phyloP scores from a whole-genome alignment of 169 alveolate genomes.

The Plasmodium sp. region DNA sequence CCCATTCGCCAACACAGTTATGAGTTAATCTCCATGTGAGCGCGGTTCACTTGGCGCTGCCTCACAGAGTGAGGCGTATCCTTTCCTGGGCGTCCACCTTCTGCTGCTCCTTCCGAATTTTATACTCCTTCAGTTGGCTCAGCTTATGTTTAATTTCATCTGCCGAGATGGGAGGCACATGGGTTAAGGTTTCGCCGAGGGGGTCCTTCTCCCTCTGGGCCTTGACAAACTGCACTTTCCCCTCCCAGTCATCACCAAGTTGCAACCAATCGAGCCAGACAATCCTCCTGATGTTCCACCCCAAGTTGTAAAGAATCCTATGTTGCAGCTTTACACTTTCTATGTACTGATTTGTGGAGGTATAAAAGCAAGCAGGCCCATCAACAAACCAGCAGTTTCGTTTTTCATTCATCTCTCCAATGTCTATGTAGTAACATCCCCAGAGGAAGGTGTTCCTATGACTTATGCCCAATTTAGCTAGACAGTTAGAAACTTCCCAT shows the following conservation, averaged over 20 bases:
- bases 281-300: conserved; percentile 89
- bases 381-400: conserved; percentile 89
- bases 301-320: conserved; percentile 84
- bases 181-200: conserved; percentile 65
- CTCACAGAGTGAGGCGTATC: background rate
- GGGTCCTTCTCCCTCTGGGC: conserved; percentile 70
- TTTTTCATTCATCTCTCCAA: conserved; percentile 86
- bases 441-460: conserved; percentile 87
- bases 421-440: conserved; percentile 90
- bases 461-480: conserved; percentile 82
- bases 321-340: conserved; percentile 86
- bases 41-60: background rate
- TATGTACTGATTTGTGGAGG: conserved; percentile 81
- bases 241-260: conserved; percentile 49
- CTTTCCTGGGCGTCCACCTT: background rate
- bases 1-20: background rate
- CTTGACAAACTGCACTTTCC: conserved; percentile 77
- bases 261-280: conserved; percentile 86
- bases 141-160: conserved; percentile 69
- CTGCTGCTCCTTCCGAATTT: conserved; percentile 15
- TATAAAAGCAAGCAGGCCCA: conserved; percentile 88
- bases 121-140: conserved; percentile 67
- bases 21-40: background rate
- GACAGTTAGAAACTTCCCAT: conserved; percentile 88
- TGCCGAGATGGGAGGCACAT: conserved; percentile 24